Base-by-base conservation (phyloP, 768 basidiomycete genomes). In the Hypsizygus marmoreus region DNA sequence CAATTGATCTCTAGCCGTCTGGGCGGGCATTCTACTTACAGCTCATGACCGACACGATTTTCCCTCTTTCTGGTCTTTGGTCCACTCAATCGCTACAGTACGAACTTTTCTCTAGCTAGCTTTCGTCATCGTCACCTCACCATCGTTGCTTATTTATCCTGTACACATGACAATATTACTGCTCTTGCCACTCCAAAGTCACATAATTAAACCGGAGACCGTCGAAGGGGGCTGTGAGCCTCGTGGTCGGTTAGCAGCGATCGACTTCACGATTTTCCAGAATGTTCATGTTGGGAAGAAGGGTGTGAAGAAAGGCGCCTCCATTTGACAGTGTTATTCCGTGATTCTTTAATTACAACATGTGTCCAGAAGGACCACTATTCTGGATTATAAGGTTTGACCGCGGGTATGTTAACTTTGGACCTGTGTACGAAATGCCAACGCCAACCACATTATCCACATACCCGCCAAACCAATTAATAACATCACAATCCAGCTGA, bases 401-500 rank as follows among this genome's bases (percentile, higher is more conserved):
- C 32, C 36, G 48, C 47, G 25, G 42, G 47, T 41, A 41, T 45
- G 40, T 54, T 50, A 52, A 43, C 44, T 29, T 45, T 33, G 36
- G 43, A 31, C 45, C 32, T 49, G 49, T 47, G 45, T 51, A 55
- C 40, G 44, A 45, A 44, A 43, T 44, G 45, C 43, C 47, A 55
- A 64, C 58, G 65, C 60, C 54, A 71, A 55, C 59, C 67, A 69
- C 45, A 66, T 58, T 59, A 72, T 55, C 58, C 73, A 76, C 53
- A 77, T 55, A 39, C 70, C 75, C 47, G 64, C 66, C 56, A 66
- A 68, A 33, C 75, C 73, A 53, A 78, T 51, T 43, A 70, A 54
- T 35, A 63, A 64, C 49, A 75, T 67, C 43, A 77, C 78, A 55
- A 72, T 59, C 73, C 78, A 77, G 17, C 75, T 78, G 11, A 75